Evolutionary conservation across 2,329 filamentous ascomycete genomes (phyloP).

Genomic region (Biscogniauxia marginata): DNA sequence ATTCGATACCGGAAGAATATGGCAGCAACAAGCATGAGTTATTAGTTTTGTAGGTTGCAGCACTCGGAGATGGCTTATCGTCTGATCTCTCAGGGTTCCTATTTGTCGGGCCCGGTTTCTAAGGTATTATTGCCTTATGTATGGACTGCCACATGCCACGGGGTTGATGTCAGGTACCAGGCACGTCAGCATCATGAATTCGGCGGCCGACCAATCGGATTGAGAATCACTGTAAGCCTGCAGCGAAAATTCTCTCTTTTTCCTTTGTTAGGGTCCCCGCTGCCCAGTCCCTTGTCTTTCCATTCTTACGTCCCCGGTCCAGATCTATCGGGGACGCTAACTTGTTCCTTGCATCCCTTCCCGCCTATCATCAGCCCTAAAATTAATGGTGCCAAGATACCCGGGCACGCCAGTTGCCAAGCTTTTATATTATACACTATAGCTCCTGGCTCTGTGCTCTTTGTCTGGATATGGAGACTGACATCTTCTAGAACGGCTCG

Average conservation of each 20-base stretch:
- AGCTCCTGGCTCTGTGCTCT: background rate
- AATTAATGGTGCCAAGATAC: slow-evolving; percentile 8
- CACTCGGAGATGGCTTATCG: background rate
- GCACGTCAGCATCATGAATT: slow-evolving; percentile 17
- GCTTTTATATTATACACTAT: no score
- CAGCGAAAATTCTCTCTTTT: slow-evolving; percentile 13
- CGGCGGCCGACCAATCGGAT: slow-evolving; percentile 19
- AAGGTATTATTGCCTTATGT: background rate
- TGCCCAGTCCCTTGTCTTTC: slow-evolving; percentile 13
- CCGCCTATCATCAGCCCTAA: slow-evolving; percentile 17
- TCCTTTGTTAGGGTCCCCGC: slow-evolving; percentile 13
- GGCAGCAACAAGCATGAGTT: no score
- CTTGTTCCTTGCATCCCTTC: slow-evolving; percentile 8
- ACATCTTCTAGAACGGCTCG: slow-evolving; percentile 13
- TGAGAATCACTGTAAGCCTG: slow-evolving; percentile 13
- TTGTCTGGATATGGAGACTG: slow-evolving; percentile 2
- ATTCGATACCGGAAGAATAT: slow-evolving; percentile 3
- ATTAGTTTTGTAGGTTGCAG: no score
- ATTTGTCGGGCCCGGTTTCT: background rate
- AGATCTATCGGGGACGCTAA: background rate
- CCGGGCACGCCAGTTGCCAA: slow-evolving; percentile 10
- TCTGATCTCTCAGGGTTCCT: slow-evolving; percentile 5
- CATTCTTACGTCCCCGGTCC: background rate
- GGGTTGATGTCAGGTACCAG: slow-evolving; percentile 27
- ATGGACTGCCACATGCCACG: slow-evolving; percentile 20